These are phyloP conservation scores for Hippophae tibetana DNA, from an alignment of 306 rosid genomes.

Conservation along the genomic window DNA sequence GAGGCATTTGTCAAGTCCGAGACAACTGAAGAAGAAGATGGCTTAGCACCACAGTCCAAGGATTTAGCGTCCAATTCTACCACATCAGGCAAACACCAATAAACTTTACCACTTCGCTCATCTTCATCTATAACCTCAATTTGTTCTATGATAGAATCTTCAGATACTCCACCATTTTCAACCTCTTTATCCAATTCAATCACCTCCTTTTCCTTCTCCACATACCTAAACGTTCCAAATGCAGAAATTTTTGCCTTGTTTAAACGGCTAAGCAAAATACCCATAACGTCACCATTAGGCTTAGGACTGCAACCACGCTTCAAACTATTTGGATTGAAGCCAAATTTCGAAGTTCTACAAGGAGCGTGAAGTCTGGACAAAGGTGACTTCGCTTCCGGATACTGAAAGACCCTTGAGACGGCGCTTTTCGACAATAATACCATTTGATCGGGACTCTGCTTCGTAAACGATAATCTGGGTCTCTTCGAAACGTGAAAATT, in stretches of 20 bases:
- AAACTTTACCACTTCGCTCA: constrained; percentile 21
- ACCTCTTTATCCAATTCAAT: constrained; percentile 46
- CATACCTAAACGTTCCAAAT: constrained; percentile 12
- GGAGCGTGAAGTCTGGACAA: constrained; percentile 65
- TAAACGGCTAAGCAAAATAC: constrained; percentile 10
- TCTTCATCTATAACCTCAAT: constrained; percentile 38
- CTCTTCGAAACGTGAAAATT: constrained; percentile 40
- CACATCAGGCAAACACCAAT: constrained; percentile 24
- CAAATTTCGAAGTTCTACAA: constrained; percentile 38
- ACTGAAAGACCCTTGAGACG: constrained; percentile 48
- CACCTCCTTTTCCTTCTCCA: constrained; percentile 30
- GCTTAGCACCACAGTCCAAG: constrained; percentile 12
- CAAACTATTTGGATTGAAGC: constrained; percentile 1
- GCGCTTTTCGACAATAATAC: constrained; percentile 22
- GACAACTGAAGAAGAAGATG: constrained; percentile 30
- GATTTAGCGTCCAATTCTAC: constrained; percentile 27
- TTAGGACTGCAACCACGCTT: constrained; percentile 5
- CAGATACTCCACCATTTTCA: constrained; percentile 19
- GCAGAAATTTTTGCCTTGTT: constrained; percentile 29
- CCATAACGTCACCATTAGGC: constrained; percentile 24
- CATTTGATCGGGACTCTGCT: constrained; percentile 21
- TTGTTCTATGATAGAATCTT: constrained; percentile 46
- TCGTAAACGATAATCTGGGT: constrained; percentile 22
- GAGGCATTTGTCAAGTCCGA: constrained; percentile 33
- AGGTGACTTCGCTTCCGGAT: constrained; percentile 44